A percentile compares a stretch with the other conserved stretches of the same genome.
phyloP scores from a whole-genome alignment of 1,284 basidiomycete species.

The Tilletiopsis washingtonensis region DNA sequence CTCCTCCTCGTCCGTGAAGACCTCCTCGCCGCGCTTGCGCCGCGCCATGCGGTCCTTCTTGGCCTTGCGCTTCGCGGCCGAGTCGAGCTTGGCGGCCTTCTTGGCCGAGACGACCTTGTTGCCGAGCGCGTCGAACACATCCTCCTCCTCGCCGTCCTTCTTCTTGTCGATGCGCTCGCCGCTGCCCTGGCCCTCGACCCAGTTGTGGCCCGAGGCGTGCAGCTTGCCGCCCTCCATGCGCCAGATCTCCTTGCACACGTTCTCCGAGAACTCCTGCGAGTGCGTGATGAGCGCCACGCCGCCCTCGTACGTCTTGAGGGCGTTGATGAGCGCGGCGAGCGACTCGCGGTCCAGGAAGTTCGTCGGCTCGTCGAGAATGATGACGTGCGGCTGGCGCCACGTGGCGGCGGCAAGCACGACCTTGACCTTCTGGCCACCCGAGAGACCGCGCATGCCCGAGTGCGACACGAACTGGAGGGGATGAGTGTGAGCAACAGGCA shows the following conservation, averaged over 20 bases:
- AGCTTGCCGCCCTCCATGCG: constrained; percentile 39
- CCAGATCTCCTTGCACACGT: constrained; percentile 46
- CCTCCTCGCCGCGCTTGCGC: constrained; percentile 33
- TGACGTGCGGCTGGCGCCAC: constrained; percentile 46
- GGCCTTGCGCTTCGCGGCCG: constrained; percentile 25
- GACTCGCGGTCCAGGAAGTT: constrained; percentile 49
- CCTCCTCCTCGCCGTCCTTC: constrained; percentile 38
- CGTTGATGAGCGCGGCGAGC: constrained; percentile 45
- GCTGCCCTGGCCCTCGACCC: constrained; percentile 73
- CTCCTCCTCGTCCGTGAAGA: constrained; percentile 5
- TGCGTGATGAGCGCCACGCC: constrained; percentile 47
- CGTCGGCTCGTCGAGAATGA: constrained; percentile 46
- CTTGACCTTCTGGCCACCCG: constrained; percentile 48
- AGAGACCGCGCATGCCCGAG: constrained; percentile 48
- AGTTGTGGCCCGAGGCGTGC: constrained; percentile 58
- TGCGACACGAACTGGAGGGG: constrained; percentile 48
- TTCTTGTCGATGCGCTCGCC: constrained; percentile 40
- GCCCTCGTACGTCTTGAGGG: constrained; percentile 45
- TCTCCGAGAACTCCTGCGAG: constrained; percentile 44
- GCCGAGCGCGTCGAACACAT: constrained; percentile 36
- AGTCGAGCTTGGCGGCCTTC: constrained; percentile 34
- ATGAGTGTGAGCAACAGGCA: too few relatives aligned
- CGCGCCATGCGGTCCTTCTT: constrained; percentile 30
- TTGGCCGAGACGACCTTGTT: constrained; percentile 31
- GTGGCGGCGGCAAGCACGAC: constrained; percentile 46